Evolutionary conservation across 768 basidiomycete species (phyloP).

Genomic region (Pisolithus albus): DNA sequence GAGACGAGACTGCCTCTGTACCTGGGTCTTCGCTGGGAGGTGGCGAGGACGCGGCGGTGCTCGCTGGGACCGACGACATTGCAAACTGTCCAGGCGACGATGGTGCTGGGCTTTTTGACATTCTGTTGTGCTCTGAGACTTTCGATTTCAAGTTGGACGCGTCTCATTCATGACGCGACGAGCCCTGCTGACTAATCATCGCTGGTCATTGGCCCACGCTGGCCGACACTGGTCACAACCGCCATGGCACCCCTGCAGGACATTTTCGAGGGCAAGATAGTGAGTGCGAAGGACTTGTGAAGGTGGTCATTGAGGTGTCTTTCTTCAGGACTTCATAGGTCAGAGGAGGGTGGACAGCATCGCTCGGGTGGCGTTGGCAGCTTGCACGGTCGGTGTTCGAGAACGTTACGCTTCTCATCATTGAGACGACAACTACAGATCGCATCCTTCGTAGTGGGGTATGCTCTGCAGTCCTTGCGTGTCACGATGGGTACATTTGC

Average conservation of each 20-base stretch:
- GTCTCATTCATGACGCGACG: background rate
- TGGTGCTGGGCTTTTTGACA: slow-evolving; percentile 17
- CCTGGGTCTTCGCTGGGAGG: slow-evolving; percentile 11
- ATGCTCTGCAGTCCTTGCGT: slow-evolving; percentile 21
- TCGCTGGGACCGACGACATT: slow-evolving; percentile 18
- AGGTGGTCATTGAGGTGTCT: background rate
- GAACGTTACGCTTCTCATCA: background rate
- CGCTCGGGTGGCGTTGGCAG: slow-evolving; percentile 17
- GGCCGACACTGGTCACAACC: background rate
- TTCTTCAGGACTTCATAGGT: slow-evolving; percentile 25
- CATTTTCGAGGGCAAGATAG: slow-evolving; percentile 27
- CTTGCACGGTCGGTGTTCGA: slow-evolving; percentile 16
- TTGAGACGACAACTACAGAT: slow-evolving; percentile 9
- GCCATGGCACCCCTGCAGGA: slow-evolving; percentile 21
- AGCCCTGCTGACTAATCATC: background rate
- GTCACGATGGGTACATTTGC: slow-evolving; percentile 20
- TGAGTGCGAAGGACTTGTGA: slow-evolving; percentile 4
- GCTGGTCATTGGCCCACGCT: background rate
- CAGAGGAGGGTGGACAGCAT: slow-evolving; percentile 22
- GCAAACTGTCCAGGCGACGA: slow-evolving; percentile 6
- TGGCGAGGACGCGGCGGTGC: slow-evolving; percentile 24
- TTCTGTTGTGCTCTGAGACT: background rate
- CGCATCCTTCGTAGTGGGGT: slow-evolving; percentile 25
- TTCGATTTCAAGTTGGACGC: background rate
- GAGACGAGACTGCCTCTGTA: background rate